phyloP scores from a whole-genome alignment of 805 yeast genomes.

The Starmerella powellii region DNA sequence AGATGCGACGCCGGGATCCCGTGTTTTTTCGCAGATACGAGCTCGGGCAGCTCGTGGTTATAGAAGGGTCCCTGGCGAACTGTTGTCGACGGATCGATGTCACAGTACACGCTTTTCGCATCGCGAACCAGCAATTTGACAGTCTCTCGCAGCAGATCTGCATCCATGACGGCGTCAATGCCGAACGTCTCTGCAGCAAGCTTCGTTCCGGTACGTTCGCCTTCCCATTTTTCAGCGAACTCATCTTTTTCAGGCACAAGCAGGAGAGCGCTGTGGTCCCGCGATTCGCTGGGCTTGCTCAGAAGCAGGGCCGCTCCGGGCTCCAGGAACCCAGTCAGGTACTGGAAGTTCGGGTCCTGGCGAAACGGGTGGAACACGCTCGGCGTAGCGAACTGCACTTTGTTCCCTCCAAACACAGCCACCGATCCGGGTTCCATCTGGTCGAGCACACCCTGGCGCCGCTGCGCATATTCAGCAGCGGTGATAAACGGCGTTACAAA shows the following conservation, averaged over 20 bases:
- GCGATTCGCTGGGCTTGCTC: conserved; percentile 36
- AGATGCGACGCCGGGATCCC: conserved; percentile 7
- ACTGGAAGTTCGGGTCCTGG: conserved; percentile 79
- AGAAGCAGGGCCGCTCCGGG: conserved; percentile 59
- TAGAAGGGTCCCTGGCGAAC: conserved; percentile 20
- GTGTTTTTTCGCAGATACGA: conserved; percentile 10
- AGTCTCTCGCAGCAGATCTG: conserved; percentile 8
- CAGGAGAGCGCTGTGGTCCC: conserved; percentile 38
- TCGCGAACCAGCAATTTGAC: conserved; percentile 13
- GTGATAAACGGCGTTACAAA: conserved; percentile 80
- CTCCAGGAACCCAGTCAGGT: conserved; percentile 85
- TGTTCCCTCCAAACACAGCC: conserved; percentile 63
- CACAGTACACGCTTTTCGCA: conserved; percentile 20
- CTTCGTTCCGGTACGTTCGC: conserved; percentile 73
- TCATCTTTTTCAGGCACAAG: conserved; percentile 75
- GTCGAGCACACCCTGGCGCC: conserved; percentile 51
- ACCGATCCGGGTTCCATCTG: conserved; percentile 50
- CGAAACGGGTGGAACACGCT: conserved; percentile 86
- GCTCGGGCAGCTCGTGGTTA: conserved; percentile 20
- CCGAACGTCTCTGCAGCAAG: conserved; percentile 78
- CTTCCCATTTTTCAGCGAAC: conserved; percentile 85
- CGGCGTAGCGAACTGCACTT: conserved; percentile 71
- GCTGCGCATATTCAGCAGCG: conserved; percentile 64
- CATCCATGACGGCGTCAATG: conserved; percentile 56
- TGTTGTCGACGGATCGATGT: conserved; percentile 20